phyloP scores from a whole-genome alignment of 164 flowering plant species.

The Nelumbo lutea region DNA sequence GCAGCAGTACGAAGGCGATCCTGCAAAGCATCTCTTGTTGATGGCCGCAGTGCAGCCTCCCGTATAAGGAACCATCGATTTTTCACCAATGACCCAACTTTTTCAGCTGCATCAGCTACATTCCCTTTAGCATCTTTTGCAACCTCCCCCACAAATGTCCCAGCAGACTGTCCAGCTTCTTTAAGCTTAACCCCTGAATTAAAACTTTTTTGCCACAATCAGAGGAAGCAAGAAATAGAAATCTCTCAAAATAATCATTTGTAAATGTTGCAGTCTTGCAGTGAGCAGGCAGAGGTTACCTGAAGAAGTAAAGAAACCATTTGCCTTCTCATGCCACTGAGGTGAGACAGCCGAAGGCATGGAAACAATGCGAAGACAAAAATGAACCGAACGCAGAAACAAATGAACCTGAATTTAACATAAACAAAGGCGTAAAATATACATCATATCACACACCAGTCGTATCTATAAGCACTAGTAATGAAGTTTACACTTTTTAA shows the following conservation, averaged over 20 bases:
- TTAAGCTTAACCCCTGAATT: constrained; percentile 67
- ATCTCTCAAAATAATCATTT: neutral
- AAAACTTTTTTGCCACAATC: neutral
- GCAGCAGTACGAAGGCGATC: constrained; percentile 76
- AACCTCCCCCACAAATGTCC: constrained; percentile 58
- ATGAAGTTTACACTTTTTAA: neutral
- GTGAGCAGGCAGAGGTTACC: constrained; percentile 29
- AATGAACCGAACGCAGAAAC: neutral
- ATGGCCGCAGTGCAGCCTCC: constrained; percentile 39
- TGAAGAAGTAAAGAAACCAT: constrained; percentile 71
- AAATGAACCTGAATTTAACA: neutral
- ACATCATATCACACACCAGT: neutral
- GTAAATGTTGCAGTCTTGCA: neutral
- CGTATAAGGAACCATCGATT: constrained; percentile 73
- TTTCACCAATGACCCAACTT: constrained; percentile 70
- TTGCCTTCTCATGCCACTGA: constrained; percentile 84
- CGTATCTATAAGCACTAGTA: neutral
- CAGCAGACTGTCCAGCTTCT: constrained; percentile 83
- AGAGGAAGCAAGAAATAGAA: neutral
- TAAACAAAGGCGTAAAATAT: neutral
- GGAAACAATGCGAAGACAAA: constrained; percentile 3
- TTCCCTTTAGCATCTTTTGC: constrained; percentile 85
- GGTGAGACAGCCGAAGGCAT: constrained; percentile 67
- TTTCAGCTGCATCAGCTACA: constrained; percentile 66
- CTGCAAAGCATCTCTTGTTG: constrained; percentile 71